Evolutionary conservation across 352 stramenopile species (phyloP).

Genomic region (Pythium periplocum): DNA sequence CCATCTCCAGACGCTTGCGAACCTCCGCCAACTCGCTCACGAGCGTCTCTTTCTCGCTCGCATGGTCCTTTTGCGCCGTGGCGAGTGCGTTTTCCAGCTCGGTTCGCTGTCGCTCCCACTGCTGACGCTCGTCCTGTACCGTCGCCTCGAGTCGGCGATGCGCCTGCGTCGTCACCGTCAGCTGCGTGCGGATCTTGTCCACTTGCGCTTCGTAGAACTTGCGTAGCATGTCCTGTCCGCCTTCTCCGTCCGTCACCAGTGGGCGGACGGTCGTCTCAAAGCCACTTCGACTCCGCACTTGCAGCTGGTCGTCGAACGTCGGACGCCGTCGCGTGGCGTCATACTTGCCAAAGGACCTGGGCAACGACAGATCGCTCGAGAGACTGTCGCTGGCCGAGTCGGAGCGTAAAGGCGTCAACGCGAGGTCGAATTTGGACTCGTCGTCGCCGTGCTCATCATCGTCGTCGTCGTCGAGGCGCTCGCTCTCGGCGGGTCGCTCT

Average conservation of each 20-base stretch:
- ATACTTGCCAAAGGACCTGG: conserved; percentile 64
- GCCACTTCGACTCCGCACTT: conserved; percentile 5
- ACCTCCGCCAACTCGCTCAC: conserved; percentile 23
- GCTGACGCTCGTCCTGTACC: conserved; percentile 35
- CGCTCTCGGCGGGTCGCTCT: conserved; percentile 8
- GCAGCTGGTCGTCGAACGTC: conserved; percentile 61
- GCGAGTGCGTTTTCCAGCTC: conserved; percentile 3
- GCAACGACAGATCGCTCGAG: conserved; percentile 68
- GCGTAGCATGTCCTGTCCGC: conserved; percentile 44
- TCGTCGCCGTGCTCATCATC: conserved; percentile 20
- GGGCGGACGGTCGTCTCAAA: conserved; percentile 3
- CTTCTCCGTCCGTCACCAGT: not conserved
- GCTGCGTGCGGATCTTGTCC: conserved; percentile 62
- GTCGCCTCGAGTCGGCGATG: conserved; percentile 46
- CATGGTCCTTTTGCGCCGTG: not conserved
- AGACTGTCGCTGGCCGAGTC: conserved; percentile 56
- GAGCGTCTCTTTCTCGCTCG: conserved; percentile 11
- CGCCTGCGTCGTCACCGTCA: conserved; percentile 35
- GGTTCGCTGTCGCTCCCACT: conserved; percentile 28
- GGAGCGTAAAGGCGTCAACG: conserved; percentile 30
- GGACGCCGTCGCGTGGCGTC: conserved; percentile 19
- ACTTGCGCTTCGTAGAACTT: conserved; percentile 82
- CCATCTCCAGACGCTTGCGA: conserved; percentile 41
- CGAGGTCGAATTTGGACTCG: conserved; percentile 12
- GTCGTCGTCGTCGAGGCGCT: conserved; percentile 9